Percentiles rank a stretch among this genome's conserved stretches.
Evolutionary conservation across 2,329 filamentous ascomycete genomes (phyloP).

Genomic region (Venturia oleaginea): DNA sequence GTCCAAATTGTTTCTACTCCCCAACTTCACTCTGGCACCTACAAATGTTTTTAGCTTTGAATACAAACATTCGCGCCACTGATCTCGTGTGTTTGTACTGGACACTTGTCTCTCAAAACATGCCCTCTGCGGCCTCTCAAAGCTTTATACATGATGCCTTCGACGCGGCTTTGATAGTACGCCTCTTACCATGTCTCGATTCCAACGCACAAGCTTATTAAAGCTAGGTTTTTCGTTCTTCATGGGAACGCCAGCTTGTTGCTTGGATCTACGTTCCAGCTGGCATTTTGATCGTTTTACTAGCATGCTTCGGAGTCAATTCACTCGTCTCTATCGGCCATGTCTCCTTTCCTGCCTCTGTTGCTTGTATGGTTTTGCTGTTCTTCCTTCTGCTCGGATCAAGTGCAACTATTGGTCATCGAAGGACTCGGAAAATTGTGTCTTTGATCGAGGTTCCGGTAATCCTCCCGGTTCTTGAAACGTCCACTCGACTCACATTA

Average conservation of each 20-base stretch:
- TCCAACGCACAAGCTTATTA: neutral
- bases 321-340: constrained; percentile 35
- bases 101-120: neutral
- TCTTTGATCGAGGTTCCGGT: constrained; percentile 46
- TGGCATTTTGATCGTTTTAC: constrained; percentile 30
- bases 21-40: too few species aligned
- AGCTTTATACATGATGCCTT: constrained; percentile 10
- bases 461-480: constrained; percentile 20
- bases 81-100: neutral
- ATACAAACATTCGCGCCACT: neutral
- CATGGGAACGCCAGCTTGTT: constrained; percentile 20
- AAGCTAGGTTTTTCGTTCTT: constrained; percentile 17
- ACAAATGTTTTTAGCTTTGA: too few species aligned
- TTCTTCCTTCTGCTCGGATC: constrained; percentile 42
- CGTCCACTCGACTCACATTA: neutral
- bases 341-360: constrained; percentile 51
- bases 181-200: neutral
- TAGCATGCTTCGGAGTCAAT: constrained; percentile 34
- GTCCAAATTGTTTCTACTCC: too few species aligned
- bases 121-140: neutral
- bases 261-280: constrained; percentile 45
- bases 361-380: constrained; percentile 48
- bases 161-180: constrained; percentile 12
- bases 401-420: constrained; percentile 40
- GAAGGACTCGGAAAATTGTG: constrained; percentile 41